Percentiles rank a stretch among this genome's conserved stretches.
These are phyloP conservation scores for Termitomyces sp. DNA, from an alignment of 768 basidiomycete genomes.

Conservation along the genomic window DNA sequence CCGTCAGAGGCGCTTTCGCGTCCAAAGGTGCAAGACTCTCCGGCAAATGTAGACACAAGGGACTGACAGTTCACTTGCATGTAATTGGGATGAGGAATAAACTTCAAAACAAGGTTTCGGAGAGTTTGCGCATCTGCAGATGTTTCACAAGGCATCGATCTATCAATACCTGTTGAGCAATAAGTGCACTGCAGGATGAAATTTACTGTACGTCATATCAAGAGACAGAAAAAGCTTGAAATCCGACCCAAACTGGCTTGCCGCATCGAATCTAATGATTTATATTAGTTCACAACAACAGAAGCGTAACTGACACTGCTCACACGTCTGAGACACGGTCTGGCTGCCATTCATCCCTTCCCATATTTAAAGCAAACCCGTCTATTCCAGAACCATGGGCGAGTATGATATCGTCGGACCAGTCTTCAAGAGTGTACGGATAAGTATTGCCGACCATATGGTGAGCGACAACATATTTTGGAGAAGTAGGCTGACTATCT, in stretches of 20 bases:
- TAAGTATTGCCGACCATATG: slow-evolving; percentile 69
- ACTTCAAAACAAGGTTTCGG: slow-evolving; percentile 50
- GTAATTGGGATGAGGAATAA: slow-evolving; percentile 57
- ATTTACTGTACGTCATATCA: slow-evolving; percentile 65
- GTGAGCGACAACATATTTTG: slow-evolving; percentile 54
- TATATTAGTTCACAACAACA: background rate
- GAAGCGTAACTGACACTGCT: slow-evolving; percentile 16
- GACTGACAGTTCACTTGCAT: slow-evolving; percentile 39
- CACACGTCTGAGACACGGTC: slow-evolving; percentile 62
- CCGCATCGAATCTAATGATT: slow-evolving; percentile 48
- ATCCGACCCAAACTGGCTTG: slow-evolving; percentile 41
- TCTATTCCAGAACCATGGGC: slow-evolving; percentile 61
- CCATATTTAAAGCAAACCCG: slow-evolving; percentile 71
- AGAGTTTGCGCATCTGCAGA: slow-evolving; percentile 45
- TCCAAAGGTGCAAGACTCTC: slow-evolving; percentile 67
- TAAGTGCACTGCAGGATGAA: background rate
- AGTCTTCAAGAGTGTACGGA: slow-evolving; percentile 49
- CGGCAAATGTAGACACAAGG: slow-evolving; percentile 70
- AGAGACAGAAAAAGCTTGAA: slow-evolving; percentile 79
- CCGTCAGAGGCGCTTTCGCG: slow-evolving; percentile 44
- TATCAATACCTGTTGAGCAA: slow-evolving; percentile 17
- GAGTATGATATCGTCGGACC: slow-evolving; percentile 48
- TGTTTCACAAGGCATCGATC: slow-evolving; percentile 51
- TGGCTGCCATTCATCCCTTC: slow-evolving; percentile 59
- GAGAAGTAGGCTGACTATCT: slow-evolving; percentile 8